Evolutionary conservation across 202 grass and related monocot species (phyloP), one percentile per base, ranked within the genome.

Genomic region (Elaeis oleifera): DNA sequence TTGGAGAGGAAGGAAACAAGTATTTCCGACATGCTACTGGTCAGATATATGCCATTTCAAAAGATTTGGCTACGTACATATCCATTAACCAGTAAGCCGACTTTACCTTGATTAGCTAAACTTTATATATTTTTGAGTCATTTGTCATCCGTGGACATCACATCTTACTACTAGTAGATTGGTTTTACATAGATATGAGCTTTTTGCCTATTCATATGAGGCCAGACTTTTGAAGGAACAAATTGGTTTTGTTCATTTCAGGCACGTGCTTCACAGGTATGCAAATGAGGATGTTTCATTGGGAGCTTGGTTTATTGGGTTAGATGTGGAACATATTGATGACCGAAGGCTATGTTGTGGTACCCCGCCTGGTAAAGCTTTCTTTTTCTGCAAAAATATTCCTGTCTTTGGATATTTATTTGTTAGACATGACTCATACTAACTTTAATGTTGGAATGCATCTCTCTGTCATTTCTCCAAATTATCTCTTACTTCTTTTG

Each of bases 1-100:
- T 63, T 22, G 60, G 60, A 18, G 60, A 63, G 36, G 60, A 63
- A 5, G 60, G 60, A 22, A 63, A 63, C 31, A 63, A 17, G 31
- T 63, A 63, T 63, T 63, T 63, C 18, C 60, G 60, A 0, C 60
- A 63, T 63, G 60, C 60, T 49, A 63, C 60, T 24, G 60, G 60
- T 20, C 60, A 63, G 36, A 17, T 63, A 63, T 63, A 63, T 49
- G 60, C 60, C 60, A 63, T 63, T 63, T 63, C 60, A 44, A 63
- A 21, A 21, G 60, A 63, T 23, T 24, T 63, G 18, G 60, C 60
- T 63, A 49, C 36, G 16, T 63, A 50, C 18, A 63, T 63, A 44
- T 63, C 60, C 19, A 50, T 22, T 11, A 63, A 63, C 36, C 60
- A 50, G 60, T 63, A 49, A 63, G 60, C 11, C 24, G 17, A 59